Evolutionary conservation across 768 basidiomycete genomes (phyloP).

Genomic region (Rhodocollybia butyracea): DNA sequence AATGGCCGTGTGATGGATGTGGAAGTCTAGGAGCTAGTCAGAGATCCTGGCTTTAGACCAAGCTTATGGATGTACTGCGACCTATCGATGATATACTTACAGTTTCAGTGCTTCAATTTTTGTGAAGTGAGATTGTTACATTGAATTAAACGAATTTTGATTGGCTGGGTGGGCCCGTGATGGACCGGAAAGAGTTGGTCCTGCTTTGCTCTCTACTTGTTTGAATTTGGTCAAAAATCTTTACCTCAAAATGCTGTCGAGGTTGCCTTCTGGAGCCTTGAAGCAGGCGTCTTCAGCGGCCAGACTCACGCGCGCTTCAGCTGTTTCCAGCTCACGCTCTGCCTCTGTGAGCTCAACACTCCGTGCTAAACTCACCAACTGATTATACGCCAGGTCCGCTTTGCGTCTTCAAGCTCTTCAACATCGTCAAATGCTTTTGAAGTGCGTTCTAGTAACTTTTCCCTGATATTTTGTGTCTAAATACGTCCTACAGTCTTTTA

Average conservation of each 20-base stretch:
- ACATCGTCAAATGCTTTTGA: constrained; percentile 55
- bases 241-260: constrained; percentile 74
- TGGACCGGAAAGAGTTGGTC: too few species aligned
- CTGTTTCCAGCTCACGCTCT: constrained; percentile 41
- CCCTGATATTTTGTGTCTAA: constrained; percentile 4
- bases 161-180: background rate
- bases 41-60: background rate
- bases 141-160: too few species aligned
- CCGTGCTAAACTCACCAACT: constrained; percentile 15
- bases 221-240: constrained; percentile 28
- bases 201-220: constrained; percentile 28
- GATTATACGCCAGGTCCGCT: constrained; percentile 52
- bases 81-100: too few species aligned
- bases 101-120: too few species aligned
- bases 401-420: constrained; percentile 61
- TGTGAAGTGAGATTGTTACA: too few species aligned
- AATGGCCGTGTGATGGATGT: too few species aligned
- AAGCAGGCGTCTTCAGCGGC: constrained; percentile 50
- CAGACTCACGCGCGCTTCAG: constrained; percentile 38
- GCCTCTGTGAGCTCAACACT: constrained; percentile 23
- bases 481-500: constrained; percentile 45
- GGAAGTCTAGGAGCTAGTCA: background rate
- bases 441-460: constrained; percentile 39
- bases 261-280: constrained; percentile 74
- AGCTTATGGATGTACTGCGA: too few species aligned